Evolutionary conservation across 2,329 filamentous ascomycete species (phyloP).

Genomic region (Ceratocystis papillata): DNA sequence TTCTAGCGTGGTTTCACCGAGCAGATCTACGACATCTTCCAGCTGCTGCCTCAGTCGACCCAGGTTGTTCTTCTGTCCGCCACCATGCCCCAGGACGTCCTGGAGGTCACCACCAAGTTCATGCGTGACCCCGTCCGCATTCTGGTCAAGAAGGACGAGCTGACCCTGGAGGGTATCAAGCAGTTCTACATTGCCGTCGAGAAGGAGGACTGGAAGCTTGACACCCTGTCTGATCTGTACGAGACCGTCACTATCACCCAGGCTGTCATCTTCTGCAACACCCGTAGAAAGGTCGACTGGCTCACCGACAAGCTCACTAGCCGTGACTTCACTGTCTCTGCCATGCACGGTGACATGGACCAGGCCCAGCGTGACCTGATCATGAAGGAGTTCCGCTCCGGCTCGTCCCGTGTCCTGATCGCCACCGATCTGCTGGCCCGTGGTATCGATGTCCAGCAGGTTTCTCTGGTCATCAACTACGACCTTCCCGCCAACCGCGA

Average conservation of each 20-base stretch:
- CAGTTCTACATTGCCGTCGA: slow-evolving; percentile 99
- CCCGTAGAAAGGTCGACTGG: slow-evolving; percentile 99
- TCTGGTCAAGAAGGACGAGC: slow-evolving; percentile 98
- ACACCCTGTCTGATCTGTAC: slow-evolving; percentile 97
- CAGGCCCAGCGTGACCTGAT: slow-evolving; percentile 95
- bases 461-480: slow-evolving; percentile 99
- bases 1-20: slow-evolving; percentile 89
- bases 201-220: slow-evolving; percentile 99
- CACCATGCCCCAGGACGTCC: slow-evolving; percentile 97
- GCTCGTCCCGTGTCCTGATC: slow-evolving; percentile 95
- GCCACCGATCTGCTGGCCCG: slow-evolving; percentile 94
- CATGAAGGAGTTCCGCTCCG: slow-evolving; percentile 99
- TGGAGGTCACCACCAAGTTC: slow-evolving; percentile 99
- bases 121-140: slow-evolving; percentile 99
- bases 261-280: slow-evolving; percentile 99
- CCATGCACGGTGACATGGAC: slow-evolving; percentile 99
- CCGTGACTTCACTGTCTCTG: slow-evolving; percentile 97
- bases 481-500: slow-evolving; percentile 97
- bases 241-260: slow-evolving; percentile 99
- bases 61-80: slow-evolving; percentile 97
- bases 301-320: slow-evolving; percentile 97
- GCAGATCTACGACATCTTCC: slow-evolving; percentile 99
- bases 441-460: slow-evolving; percentile 99
- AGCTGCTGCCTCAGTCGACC: slow-evolving; percentile 92
- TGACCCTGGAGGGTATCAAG: slow-evolving; percentile 99